Percentiles rank a stretch among this genome's conserved stretches.
Evolutionary conservation across 352 stramenopile species (phyloP).

Genomic region (Globisporangium orthogonon): DNA sequence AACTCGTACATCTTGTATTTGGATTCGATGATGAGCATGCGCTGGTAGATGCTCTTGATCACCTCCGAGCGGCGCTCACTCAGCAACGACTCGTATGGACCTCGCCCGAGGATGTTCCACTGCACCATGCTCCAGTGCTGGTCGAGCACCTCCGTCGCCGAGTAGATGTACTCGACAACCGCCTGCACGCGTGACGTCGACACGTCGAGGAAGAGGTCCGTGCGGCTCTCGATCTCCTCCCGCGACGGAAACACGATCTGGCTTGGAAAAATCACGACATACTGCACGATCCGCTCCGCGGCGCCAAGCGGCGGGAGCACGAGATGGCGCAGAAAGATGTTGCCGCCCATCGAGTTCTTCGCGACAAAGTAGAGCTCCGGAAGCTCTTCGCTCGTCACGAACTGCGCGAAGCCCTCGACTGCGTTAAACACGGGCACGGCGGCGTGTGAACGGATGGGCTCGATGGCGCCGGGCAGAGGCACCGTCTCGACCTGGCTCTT

Average conservation of each 20-base stretch:
- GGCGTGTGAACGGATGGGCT: slow-evolving; percentile 46
- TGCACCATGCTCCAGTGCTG: slow-evolving; percentile 84
- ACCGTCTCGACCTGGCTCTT: slow-evolving; percentile 50
- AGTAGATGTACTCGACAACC: slow-evolving; percentile 80
- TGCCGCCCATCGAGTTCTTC: slow-evolving; percentile 68
- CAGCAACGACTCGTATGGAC: slow-evolving; percentile 74
- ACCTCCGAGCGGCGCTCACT: slow-evolving; percentile 49
- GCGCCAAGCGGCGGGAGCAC: slow-evolving; percentile 64
- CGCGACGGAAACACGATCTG: slow-evolving; percentile 75
- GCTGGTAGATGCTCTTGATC: slow-evolving; percentile 63
- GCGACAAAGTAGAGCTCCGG: slow-evolving; percentile 83
- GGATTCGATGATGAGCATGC: slow-evolving; percentile 63
- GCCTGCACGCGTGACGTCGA: slow-evolving; percentile 66
- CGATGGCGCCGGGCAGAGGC: slow-evolving; percentile 36
- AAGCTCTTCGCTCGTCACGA: slow-evolving; percentile 77
- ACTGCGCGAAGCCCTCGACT: slow-evolving; percentile 65
- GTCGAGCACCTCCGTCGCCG: slow-evolving; percentile 74
- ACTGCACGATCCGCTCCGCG: slow-evolving; percentile 56
- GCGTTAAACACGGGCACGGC: slow-evolving; percentile 59
- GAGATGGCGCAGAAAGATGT: slow-evolving; percentile 56
- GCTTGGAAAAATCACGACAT: slow-evolving; percentile 72
- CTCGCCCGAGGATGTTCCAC: slow-evolving; percentile 79
- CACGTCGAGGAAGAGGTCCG: slow-evolving; percentile 67
- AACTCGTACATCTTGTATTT: slow-evolving; percentile 83
- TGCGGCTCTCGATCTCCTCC: slow-evolving; percentile 69